A percentile compares a stretch with the other conserved stretches of the same genome.
phyloP scores from a whole-genome alignment of 106 monocot genomes.

The Hemerocallis citrina region DNA sequence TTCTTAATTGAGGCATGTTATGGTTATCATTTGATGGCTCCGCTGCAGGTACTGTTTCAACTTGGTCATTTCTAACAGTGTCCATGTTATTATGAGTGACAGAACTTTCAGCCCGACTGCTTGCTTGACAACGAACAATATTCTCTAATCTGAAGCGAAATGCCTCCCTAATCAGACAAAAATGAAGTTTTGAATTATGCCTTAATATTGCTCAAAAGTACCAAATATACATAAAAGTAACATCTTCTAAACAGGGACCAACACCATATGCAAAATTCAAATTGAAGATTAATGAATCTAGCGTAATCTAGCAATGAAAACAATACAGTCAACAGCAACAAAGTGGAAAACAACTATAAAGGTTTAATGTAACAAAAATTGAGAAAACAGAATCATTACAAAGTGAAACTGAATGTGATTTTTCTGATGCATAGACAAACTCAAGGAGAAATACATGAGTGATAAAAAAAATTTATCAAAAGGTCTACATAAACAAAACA shows the following conservation, averaged over 20 bases:
- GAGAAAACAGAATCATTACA: too few species aligned
- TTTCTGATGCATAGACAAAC: too few species aligned
- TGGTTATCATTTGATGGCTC: slow-evolving; percentile 12
- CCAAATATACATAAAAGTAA: not conserved
- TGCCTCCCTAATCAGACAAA: slow-evolving; percentile 48
- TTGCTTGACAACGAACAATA: slow-evolving; percentile 51
- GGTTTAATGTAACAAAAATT: not conserved
- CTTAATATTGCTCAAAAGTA: not conserved
- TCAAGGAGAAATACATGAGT: too few species aligned
- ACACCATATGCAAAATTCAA: not conserved
- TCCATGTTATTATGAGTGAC: slow-evolving; percentile 14
- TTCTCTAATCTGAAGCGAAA: slow-evolving; percentile 82
- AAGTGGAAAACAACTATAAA: slow-evolving; percentile 1
- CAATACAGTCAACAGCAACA: not conserved
- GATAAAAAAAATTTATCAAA: too few species aligned
- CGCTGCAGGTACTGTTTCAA: slow-evolving; percentile 16
- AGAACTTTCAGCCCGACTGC: slow-evolving; percentile 33
- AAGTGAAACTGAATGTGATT: too few species aligned
- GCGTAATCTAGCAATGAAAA: not conserved
- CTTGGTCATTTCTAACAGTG: slow-evolving; percentile 25
- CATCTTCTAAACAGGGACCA: not conserved
- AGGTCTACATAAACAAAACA: too few species aligned
- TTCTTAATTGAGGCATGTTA: slow-evolving; percentile 16
- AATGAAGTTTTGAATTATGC: not conserved
- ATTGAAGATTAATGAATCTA: not conserved